Base-by-base conservation (phyloP, 1,284 basidiomycete genomes). In the Cryptococcus neoformans region DNA sequence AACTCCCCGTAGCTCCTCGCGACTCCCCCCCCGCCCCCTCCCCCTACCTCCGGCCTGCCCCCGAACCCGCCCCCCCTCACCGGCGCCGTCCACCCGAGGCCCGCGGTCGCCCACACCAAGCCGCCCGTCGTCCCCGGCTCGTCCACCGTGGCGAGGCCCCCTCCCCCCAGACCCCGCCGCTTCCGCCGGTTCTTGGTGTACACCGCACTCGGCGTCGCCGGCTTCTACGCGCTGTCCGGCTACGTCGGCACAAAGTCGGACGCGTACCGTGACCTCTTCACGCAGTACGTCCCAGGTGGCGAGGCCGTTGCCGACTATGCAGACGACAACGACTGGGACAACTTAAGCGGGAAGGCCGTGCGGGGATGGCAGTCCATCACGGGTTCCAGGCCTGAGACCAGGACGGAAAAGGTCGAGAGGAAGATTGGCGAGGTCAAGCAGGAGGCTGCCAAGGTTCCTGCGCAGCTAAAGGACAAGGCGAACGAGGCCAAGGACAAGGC, bases 251-350 rank as follows among this genome's bases (percentile, higher is more conserved):
- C 78, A 44, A 67, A 76, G 45, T 78, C 72, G 42, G 77, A 80
- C 55, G 56, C 69, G 6, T 80, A 80, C 62, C 74, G 80, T 54
- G 81, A 83, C 60, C 79, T 83, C 64, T 83, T 83, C 69, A 76
- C 75, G 48, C 69, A 77, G 56, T 76, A 74, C 56, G 73, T 84
- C 44, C 82, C 82, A 3, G 74, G 79, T 34, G 93, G 87, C 45
- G 83, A 88, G 65, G 70, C 81, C 21, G 82, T 95, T 71, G 81
- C 94, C 41, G 86, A 92, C 59, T 89, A 85, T 69, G 88, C 87
- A 6, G 90, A 94, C 73, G 82, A 85, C 47, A 80, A 87, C 65
- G 82, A 85, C 28, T 90, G 88, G 88, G 87, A 92, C 64, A 62
- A 65, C 12, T 85, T 88, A 21, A 68, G 83, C 21, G 77, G 83